A percentile compares a stretch with the other conserved stretches of the same genome.
Evolutionary conservation across 2,329 filamentous ascomycete species (phyloP).

Genomic region (Fusarium sp.): DNA sequence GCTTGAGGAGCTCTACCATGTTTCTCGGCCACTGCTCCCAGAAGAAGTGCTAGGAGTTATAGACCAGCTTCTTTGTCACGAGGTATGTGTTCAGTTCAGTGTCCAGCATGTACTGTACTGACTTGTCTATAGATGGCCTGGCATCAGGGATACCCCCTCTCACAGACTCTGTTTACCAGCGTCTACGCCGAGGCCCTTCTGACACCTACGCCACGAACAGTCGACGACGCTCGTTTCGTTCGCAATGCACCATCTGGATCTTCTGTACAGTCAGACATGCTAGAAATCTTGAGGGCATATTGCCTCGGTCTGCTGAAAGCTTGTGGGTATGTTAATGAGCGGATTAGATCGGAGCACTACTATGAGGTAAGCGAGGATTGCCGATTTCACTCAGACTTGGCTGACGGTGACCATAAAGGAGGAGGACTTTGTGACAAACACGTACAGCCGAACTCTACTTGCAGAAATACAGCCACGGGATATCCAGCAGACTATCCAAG

Average conservation of each 20-base stretch:
- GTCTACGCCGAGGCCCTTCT: constrained; percentile 88
- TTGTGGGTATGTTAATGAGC: constrained; percentile 80
- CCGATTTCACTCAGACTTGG: too few species aligned
- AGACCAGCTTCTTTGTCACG: constrained; percentile 89
- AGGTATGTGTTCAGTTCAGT: constrained; percentile 63
- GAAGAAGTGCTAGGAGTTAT: constrained; percentile 92
- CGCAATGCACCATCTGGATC: constrained; percentile 46
- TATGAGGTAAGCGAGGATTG: constrained; percentile 73
- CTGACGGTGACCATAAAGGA: constrained; percentile 65
- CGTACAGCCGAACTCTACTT: constrained; percentile 83
- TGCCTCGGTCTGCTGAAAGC: constrained; percentile 86
- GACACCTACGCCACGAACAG: constrained; percentile 71
- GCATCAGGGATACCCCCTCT: constrained; percentile 95
- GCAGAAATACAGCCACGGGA: constrained; percentile 67
- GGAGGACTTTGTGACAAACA: constrained; percentile 95
- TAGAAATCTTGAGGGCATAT: constrained; percentile 81
- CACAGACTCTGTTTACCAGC: constrained; percentile 93
- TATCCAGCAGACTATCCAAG: constrained; percentile 65
- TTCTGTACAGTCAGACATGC: constrained; percentile 58
- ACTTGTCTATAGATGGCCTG: constrained; percentile 78
- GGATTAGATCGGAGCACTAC: constrained; percentile 84
- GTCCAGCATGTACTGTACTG: neutral
- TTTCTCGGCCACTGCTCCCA: constrained; percentile 73
- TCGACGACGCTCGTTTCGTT: constrained; percentile 74
- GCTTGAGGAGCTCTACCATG: constrained; percentile 86